Evolutionary conservation across 345 rosid species (phyloP), one percentile per base, ranked within the genome.

Genomic region (Punica granatum): DNA sequence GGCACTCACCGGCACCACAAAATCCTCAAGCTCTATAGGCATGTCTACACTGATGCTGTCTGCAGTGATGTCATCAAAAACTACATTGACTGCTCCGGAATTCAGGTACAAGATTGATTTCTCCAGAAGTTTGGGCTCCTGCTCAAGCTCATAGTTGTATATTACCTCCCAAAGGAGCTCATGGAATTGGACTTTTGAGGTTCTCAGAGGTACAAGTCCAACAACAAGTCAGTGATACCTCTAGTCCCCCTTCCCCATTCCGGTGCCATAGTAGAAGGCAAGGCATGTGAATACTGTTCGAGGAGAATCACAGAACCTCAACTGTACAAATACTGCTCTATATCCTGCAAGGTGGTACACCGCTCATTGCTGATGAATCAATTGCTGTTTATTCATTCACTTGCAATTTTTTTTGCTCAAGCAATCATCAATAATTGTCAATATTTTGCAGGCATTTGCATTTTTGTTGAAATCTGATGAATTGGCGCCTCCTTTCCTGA

Each of bases 161-260:
- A 44, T 44, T 11, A 44, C 49, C 49, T 3, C 13, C 49, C 49
- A 16, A 44, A 1, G 49, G 15, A 3, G 49, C 49, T 44, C 4
- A 44, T 44, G 21, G 49, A 44, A 16, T 44, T 10, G 49, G 49
- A 44, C 49, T 44, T 18, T 44, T 44, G 49, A 44, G 49, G 49
- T 59, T 42, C 74, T 60, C 67, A 82, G 81, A 81, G 79, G 53
- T 79, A 79, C 25, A 82, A 82, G 71, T 82, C 81, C 77, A 82
- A 82, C 69, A 82, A 79, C 66, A 63, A 72, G 16, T 28, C 74
- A 67, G 83, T 82, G 30, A 60, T 82, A 42, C 67, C 86, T 25
- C 63, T 82, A 41, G 77, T 59, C 71, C 85, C 85, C 48, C 76
- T 82, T 1, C 85, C 85, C 14, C 83, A 82, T 49, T 65, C 75